These are phyloP conservation scores for Russula sp. DNA, from an alignment of 768 basidiomycete genomes.

Conservation along the genomic window DNA sequence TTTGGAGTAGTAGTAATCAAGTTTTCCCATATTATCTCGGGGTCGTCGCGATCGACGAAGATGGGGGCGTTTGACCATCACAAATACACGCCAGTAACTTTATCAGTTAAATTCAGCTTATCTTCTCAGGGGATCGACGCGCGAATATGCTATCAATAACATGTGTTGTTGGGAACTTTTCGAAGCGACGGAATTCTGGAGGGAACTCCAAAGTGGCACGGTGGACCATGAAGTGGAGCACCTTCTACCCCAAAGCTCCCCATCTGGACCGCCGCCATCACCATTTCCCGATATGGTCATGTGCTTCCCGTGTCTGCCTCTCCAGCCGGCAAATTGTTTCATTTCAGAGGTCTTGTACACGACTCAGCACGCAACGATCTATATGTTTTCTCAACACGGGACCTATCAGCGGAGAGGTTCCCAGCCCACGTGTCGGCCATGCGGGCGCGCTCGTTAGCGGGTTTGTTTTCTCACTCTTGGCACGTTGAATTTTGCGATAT, in stretches of 20 bases:
- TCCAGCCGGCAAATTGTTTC: conserved; percentile 83
- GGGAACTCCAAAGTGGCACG: too few relatives aligned
- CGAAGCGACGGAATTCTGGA: too few relatives aligned
- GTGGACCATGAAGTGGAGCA: too few relatives aligned
- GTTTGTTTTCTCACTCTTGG: conserved; percentile 93
- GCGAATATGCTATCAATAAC: too few relatives aligned
- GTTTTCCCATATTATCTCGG: too few relatives aligned
- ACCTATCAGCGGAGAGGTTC: conserved; percentile 83
- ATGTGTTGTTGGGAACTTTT: too few relatives aligned
- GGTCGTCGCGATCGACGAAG: too few relatives aligned
- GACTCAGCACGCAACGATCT: conserved; percentile 90
- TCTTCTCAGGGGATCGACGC: too few relatives aligned
- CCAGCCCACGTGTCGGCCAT: conserved; percentile 91
- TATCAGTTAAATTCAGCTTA: too few relatives aligned
- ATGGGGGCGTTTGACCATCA: too few relatives aligned
- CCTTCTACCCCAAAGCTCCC: conserved; percentile 65
- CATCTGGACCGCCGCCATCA: conserved; percentile 69
- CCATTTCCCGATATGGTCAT: conserved; percentile 96
- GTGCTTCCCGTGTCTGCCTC: conserved; percentile 79
- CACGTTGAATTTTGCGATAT: conserved; percentile 43
- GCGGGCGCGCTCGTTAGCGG: conserved; percentile 93
- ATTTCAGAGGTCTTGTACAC: conserved; percentile 95
- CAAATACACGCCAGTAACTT: too few relatives aligned
- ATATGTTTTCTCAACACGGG: conserved; percentile 78
- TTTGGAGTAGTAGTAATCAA: too few relatives aligned